These are phyloP conservation scores for Luffa acutangula DNA, from an alignment of 306 rosid species.

Conservation along the genomic window DNA sequence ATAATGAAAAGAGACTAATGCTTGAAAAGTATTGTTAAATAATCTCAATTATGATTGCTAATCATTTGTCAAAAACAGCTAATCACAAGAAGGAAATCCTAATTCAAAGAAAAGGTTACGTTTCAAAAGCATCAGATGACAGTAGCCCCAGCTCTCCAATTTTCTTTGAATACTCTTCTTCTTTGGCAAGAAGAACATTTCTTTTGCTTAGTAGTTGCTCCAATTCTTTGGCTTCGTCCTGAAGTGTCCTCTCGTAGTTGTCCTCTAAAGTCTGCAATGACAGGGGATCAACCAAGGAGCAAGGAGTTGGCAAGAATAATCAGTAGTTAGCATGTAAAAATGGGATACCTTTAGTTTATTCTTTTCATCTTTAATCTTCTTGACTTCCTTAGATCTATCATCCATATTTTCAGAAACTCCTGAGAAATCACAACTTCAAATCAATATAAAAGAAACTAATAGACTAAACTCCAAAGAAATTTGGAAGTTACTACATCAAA, in stretches of 20 bases:
- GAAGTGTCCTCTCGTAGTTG: constrained; percentile 67
- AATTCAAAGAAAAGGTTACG: constrained; percentile 38
- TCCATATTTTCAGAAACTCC: constrained; percentile 61
- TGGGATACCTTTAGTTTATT: constrained; percentile 63
- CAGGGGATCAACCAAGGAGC: constrained; percentile 17
- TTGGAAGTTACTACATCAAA: constrained; percentile 15
- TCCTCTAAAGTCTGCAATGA: constrained; percentile 71
- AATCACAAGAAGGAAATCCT: not conserved
- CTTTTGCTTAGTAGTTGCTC: constrained; percentile 76
- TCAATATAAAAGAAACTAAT: constrained; percentile 16
- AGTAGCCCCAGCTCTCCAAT: constrained; percentile 85
- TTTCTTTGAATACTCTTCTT: constrained; percentile 83
- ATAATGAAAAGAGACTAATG: no score
- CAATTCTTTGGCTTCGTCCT: constrained; percentile 88
- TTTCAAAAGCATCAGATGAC: constrained; percentile 92
- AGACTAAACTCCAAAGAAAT: not conserved
- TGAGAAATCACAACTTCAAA: constrained; percentile 28
- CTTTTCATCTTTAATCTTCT: constrained; percentile 64
- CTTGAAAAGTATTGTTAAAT: not conserved
- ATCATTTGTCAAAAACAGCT: not conserved
- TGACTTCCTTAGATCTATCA: constrained; percentile 39
- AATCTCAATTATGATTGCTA: not conserved
- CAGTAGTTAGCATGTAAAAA: constrained; percentile 16
- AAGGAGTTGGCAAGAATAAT: constrained; percentile 11
- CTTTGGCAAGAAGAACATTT: constrained; percentile 63